These are phyloP conservation scores for Hagleromyces aurorensis DNA, from an alignment of 805 yeast species.

Conservation along the genomic window DNA sequence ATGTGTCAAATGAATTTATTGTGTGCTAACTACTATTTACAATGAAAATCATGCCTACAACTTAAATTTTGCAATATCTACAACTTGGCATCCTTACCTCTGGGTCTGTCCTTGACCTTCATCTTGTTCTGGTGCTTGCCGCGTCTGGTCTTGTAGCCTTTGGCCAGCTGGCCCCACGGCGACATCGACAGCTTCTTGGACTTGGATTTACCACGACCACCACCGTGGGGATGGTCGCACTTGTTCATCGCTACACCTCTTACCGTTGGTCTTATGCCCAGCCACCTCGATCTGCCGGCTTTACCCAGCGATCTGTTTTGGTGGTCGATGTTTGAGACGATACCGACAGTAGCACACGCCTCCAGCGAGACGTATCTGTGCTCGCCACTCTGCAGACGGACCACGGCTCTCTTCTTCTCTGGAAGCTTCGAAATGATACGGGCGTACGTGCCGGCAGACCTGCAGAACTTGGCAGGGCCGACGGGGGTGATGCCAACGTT, in stretches of 20 bases:
- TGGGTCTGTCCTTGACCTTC: slow-evolving; percentile 88
- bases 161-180: slow-evolving; percentile 91
- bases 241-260: slow-evolving; percentile 99
- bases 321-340: slow-evolving; percentile 88
- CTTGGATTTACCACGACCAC: slow-evolving; percentile 99
- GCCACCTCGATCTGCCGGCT: slow-evolving; percentile 90
- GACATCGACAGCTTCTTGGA: slow-evolving; percentile 90
- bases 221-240: slow-evolving; percentile 97
- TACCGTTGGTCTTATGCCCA: slow-evolving; percentile 90
- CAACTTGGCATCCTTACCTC: slow-evolving; percentile 45
- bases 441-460: slow-evolving; percentile 93
- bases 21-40: no score
- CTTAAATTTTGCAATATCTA: no score
- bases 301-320: slow-evolving; percentile 86
- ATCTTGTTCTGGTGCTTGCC: slow-evolving; percentile 77
- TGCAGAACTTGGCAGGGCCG: slow-evolving; percentile 82
- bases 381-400: slow-evolving; percentile 85
- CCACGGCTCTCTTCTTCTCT: slow-evolving; percentile 61
- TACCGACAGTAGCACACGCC: slow-evolving; percentile 90
- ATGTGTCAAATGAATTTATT: no score
- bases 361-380: slow-evolving; percentile 80
- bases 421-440: slow-evolving; percentile 75
- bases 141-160: slow-evolving; percentile 90
- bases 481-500: slow-evolving; percentile 69
- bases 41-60: no score